These are phyloP conservation scores for Plasmodium coatneyi DNA, from an alignment of 169 alveolate species.

Conservation along the genomic window DNA sequence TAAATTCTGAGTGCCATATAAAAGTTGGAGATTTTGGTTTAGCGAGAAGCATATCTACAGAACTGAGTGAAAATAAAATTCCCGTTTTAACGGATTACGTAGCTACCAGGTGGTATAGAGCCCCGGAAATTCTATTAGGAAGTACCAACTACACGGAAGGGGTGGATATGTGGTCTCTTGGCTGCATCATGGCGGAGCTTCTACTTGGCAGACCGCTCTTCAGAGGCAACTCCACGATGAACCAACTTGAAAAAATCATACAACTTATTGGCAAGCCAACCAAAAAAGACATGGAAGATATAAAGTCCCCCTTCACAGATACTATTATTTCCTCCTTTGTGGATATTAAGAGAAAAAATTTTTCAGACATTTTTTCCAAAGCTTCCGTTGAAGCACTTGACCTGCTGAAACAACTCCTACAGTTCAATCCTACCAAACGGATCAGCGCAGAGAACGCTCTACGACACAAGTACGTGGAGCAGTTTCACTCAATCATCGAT, in stretches of 20 bases:
- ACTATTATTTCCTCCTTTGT: slow-evolving; percentile 81
- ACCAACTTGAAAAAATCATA: slow-evolving; percentile 94
- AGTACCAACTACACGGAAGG: slow-evolving; percentile 98
- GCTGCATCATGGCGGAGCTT: slow-evolving; percentile 98
- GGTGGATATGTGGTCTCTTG: slow-evolving; percentile 99
- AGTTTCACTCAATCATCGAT: slow-evolving; percentile 89
- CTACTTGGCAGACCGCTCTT: slow-evolving; percentile 96
- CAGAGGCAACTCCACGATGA: slow-evolving; percentile 99
- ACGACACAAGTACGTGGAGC: slow-evolving; percentile 85
- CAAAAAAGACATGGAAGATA: slow-evolving; percentile 92
- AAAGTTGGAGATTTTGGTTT: slow-evolving; percentile 99
- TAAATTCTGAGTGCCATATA: slow-evolving; percentile 97
- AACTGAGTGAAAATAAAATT: slow-evolving; percentile 82
- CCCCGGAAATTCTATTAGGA: slow-evolving; percentile 98
- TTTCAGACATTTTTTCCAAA: slow-evolving; percentile 61
- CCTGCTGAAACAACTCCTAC: slow-evolving; percentile 84
- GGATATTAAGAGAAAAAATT: slow-evolving; percentile 74
- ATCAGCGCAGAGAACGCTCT: slow-evolving; percentile 90
- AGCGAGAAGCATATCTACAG: slow-evolving; percentile 92
- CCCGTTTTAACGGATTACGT: slow-evolving; percentile 97
- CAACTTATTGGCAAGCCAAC: slow-evolving; percentile 95
- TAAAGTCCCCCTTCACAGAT: slow-evolving; percentile 89
- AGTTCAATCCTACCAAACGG: slow-evolving; percentile 86
- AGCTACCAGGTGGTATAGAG: slow-evolving; percentile 99
- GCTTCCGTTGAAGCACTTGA: slow-evolving; percentile 82